Evolutionary conservation across 2,329 filamentous ascomycete species (phyloP), one percentile per base, ranked within the genome.

Genomic region (Alternaria sp.): DNA sequence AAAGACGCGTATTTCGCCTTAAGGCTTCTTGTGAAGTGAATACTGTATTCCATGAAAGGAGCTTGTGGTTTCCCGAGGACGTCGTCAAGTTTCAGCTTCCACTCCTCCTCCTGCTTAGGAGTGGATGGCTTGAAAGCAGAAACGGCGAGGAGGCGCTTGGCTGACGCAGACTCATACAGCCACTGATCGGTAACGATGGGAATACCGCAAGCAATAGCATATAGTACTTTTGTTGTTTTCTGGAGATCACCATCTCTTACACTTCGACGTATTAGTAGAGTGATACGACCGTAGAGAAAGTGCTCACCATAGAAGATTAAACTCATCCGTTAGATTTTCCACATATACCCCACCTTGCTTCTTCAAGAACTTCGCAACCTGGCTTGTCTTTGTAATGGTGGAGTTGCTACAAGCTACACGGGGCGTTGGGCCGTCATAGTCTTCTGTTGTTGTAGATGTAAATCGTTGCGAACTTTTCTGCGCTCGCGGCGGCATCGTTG

Each of bases 1-100:
- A 80, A 83, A 3, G 52, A 63, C 28, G 63, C 58, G 58, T 77
- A 75, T 4, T 71, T 67, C 20, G 67, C 69, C 38, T 75, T 75
- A 16, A 81, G 70, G 3, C 75, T 68, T 9, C 75, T 75, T 0
- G 83, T 85, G 69, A 85, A 80, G 66, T 83, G 85, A 26, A 86
- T 74, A 7, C 77, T 81, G 64, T 81, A 82, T 59, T 81, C 81
- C 1, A 75, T 59, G 68, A 88, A 86, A 56, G 82, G 62, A 8
- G 54, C 81, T 43, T 77, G 73, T 2, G 81, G 74, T 36, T 75
- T 64, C 5, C 64, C 59, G 26, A 73, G 75, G 9, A 81, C 62
- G 1, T 73, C 66, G 0, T 61, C 56, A 4, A 82, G 65, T 22
- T 70, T 75, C 47, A 80, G 77, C 0, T 70, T 67, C 80, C 80